Percentiles rank a stretch among this genome's conserved stretches.
Evolutionary conservation across 1,139 yeast species (phyloP).

Genomic region (Kodamaea fungicola): DNA sequence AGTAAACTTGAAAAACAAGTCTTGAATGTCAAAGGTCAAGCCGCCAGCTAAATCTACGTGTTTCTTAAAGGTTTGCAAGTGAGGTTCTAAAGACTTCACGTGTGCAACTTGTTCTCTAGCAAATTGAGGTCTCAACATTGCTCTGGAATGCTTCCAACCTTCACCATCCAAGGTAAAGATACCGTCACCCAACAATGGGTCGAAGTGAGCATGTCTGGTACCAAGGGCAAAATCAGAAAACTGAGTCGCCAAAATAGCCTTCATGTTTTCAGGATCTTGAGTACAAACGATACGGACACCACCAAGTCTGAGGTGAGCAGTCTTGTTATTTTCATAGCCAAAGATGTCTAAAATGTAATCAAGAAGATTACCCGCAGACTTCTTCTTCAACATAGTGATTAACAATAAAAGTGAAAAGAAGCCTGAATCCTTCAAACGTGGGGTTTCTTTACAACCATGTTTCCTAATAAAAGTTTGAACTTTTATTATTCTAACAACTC

Average conservation of each 20-base stretch:
- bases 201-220: slow-evolving; percentile 19
- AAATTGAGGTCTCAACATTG: slow-evolving; percentile 28
- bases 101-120: slow-evolving; percentile 28
- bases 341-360: slow-evolving; percentile 9
- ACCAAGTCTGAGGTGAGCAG: slow-evolving; percentile 9
- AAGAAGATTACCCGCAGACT: slow-evolving; percentile 11
- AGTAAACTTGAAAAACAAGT: slow-evolving; percentile 47
- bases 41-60: slow-evolving; percentile 15
- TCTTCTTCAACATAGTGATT: slow-evolving; percentile 9
- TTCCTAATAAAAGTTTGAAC: slow-evolving; percentile 12
- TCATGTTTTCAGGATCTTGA: slow-evolving; percentile 21
- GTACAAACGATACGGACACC: slow-evolving; percentile 16
- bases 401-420: slow-evolving; percentile 9
- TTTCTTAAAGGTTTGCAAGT: slow-evolving; percentile 16
- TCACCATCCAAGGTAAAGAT: slow-evolving; percentile 25
- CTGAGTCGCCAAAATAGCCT: slow-evolving; percentile 24
- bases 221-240: slow-evolving; percentile 25
- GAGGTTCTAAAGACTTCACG: slow-evolving; percentile 24
- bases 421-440: slow-evolving; percentile 7
- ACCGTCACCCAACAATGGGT: slow-evolving; percentile 23
- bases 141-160: slow-evolving; percentile 26
- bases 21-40: slow-evolving; percentile 42
- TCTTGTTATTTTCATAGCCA: slow-evolving; percentile 2
- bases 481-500: slow-evolving; percentile 9
- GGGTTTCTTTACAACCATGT: slow-evolving; percentile 20